phyloP scores from a whole-genome alignment of 148 eudicot genomes.

The Diospyros kaki region DNA sequence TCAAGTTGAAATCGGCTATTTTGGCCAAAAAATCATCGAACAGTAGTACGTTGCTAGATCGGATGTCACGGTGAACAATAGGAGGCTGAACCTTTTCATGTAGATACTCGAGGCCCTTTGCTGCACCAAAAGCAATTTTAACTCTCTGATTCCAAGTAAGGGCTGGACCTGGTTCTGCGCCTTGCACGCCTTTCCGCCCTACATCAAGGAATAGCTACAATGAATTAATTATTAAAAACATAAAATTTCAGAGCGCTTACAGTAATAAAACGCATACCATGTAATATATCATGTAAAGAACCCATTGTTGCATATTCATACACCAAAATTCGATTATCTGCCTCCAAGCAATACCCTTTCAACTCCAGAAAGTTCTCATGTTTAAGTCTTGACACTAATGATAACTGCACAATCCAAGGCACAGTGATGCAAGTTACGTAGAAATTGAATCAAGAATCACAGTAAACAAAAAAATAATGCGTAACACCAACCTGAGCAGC shows the following conservation, averaged over 20 bases:
- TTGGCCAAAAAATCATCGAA: constrained; percentile 76
- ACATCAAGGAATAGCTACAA: not conserved
- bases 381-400: constrained; percentile 73
- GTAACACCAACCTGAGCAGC: constrained; percentile 56
- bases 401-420: constrained; percentile 39
- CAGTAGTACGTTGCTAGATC: constrained; percentile 86
- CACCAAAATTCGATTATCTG: constrained; percentile 58
- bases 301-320: constrained; percentile 91
- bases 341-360: constrained; percentile 78
- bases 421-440: not conserved
- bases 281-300: constrained; percentile 77
- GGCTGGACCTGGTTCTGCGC: constrained; percentile 90
- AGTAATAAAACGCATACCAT: constrained; percentile 40
- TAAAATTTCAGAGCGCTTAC: not conserved
- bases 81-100: constrained; percentile 78
- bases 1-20: constrained; percentile 78
- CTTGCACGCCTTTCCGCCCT: constrained; percentile 90
- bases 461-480: not conserved
- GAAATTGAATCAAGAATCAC: not conserved
- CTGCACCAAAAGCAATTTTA: constrained; percentile 78
- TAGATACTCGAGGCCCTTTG: constrained; percentile 82
- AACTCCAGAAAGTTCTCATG: constrained; percentile 83
- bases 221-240: not conserved
- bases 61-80: constrained; percentile 67
- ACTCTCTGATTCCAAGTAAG: constrained; percentile 80